A percentile compares a stretch with the other conserved stretches of the same genome.
phyloP scores from a whole-genome alignment of 2,329 filamentous ascomycete genomes.

The Paecilomyces niveus region DNA sequence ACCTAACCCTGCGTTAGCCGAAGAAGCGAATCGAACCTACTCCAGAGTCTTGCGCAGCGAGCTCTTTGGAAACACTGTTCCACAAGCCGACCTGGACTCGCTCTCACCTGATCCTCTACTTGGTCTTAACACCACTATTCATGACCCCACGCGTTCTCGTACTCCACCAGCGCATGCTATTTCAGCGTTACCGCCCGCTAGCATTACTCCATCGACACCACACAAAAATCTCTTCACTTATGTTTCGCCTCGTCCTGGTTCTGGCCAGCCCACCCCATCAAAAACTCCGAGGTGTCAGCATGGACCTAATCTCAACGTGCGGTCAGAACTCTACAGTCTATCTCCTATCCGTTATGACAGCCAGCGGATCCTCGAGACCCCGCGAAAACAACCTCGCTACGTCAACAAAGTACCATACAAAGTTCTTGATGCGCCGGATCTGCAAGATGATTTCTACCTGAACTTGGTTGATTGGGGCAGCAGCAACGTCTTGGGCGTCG shows the following conservation, averaged over 20 bases:
- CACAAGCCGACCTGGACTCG: constrained; percentile 64
- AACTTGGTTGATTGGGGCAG: constrained; percentile 98
- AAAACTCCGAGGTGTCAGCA: constrained; percentile 84
- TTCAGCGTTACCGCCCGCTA: constrained; percentile 59
- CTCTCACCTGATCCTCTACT: constrained; percentile 51
- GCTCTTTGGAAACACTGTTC: constrained; percentile 84
- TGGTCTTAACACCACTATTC: constrained; percentile 42
- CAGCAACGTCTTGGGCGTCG: constrained; percentile 87
- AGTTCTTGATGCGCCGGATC: constrained; percentile 88
- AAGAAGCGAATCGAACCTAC: constrained; percentile 92
- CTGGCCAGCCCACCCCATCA: constrained; percentile 79
- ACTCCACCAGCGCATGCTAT: constrained; percentile 69
- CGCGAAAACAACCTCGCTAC: constrained; percentile 77
- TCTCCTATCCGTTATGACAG: constrained; percentile 90
- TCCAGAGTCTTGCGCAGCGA: constrained; percentile 81
- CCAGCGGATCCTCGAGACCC: constrained; percentile 87
- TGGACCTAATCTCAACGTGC: constrained; percentile 79
- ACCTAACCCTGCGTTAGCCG: constrained; percentile 46
- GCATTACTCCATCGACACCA: constrained; percentile 84
- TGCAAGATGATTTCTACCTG: constrained; percentile 95
- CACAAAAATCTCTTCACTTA: constrained; percentile 97
- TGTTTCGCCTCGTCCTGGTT: constrained; percentile 65
- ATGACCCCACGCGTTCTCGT: constrained; percentile 65
- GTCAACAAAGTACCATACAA: constrained; percentile 98
- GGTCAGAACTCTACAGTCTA: constrained; percentile 89